phyloP scores from a whole-genome alignment of 2,329 filamentous ascomycete species.

The Colletotrichum sp. region DNA sequence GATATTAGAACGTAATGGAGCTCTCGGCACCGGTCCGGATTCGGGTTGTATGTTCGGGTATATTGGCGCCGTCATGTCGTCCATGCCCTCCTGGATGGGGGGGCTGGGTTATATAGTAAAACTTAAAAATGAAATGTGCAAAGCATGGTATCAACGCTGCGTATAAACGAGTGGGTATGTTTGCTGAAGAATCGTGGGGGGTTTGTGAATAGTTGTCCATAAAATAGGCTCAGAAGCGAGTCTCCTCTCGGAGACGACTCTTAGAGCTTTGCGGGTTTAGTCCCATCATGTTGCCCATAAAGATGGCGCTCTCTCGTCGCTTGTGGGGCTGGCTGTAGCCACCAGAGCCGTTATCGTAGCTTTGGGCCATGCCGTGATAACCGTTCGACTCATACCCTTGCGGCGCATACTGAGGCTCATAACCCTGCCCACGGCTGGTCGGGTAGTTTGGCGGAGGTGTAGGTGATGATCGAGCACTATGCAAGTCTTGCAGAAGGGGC shows the following conservation, averaged over 20 bases:
- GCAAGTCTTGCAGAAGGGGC: conserved; percentile 42
- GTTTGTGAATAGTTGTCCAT: conserved; percentile 8
- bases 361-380: conserved; percentile 18
- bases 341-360: conserved; percentile 38
- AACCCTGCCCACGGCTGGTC: conserved; percentile 35
- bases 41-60: conserved; percentile 19
- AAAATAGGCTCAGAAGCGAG: conserved; percentile 45
- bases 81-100: background rate
- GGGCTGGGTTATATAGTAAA: conserved; percentile 1
- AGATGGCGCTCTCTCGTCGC: conserved; percentile 67
- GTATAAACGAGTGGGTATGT: conserved; percentile 37
- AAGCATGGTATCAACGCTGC: conserved; percentile 22
- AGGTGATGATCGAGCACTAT: conserved; percentile 40
- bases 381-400: conserved; percentile 26
- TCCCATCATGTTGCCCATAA: conserved; percentile 55
- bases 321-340: conserved; percentile 47
- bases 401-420: conserved; percentile 49
- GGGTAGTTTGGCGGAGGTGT: conserved; percentile 46
- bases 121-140: conserved; percentile 11
- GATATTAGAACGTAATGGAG: conserved; percentile 14
- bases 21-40: conserved; percentile 26
- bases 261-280: conserved; percentile 56
- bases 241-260: conserved; percentile 60
- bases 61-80: conserved; percentile 15
- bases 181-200: conserved; percentile 22